Evolutionary conservation across 352 stramenopile species (phyloP).

Genomic region (Phytophthora brassicae): DNA sequence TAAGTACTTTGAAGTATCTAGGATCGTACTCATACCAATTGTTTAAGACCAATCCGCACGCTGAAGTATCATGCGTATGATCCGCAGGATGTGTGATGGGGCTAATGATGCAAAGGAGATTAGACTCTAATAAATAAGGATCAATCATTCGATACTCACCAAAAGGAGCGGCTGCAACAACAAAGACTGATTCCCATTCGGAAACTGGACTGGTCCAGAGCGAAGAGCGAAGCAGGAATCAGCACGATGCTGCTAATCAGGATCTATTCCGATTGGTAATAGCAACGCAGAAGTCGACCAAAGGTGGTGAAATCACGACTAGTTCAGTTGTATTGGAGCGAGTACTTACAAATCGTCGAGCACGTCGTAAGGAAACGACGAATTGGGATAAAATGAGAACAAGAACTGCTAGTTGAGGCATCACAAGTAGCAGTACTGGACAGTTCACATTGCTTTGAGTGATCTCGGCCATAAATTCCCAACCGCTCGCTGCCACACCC

Average conservation of each 20-base stretch:
- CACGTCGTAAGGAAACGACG: slow-evolving; percentile 5
- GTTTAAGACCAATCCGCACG: slow-evolving; percentile 20
- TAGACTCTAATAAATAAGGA: neutral
- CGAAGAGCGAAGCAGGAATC: slow-evolving; percentile 2
- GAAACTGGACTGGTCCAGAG: slow-evolving; percentile 23
- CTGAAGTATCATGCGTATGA: neutral
- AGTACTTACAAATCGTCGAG: neutral
- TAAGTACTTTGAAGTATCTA: too few relatives aligned
- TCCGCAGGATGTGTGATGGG: slow-evolving; percentile 8
- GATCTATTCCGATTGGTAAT: neutral
- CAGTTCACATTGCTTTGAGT: neutral
- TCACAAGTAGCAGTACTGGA: slow-evolving; percentile 5
- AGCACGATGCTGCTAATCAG: slow-evolving; percentile 1
- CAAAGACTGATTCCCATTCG: slow-evolving; percentile 23
- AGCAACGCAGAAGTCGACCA: neutral
- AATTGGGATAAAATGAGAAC: slow-evolving; percentile 1
- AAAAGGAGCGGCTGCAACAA: slow-evolving; percentile 31
- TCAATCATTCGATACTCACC: slow-evolving; percentile 9
- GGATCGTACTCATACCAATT: slow-evolving; percentile 22
- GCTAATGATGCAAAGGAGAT: slow-evolving; percentile 5
- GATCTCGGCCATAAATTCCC: slow-evolving; percentile 21
- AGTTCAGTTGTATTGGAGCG: neutral
- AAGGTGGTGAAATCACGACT: neutral
- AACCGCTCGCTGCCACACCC: slow-evolving; percentile 11
- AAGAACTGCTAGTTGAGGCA: slow-evolving; percentile 21